Evolutionary conservation across 768 basidiomycete species (phyloP).

Genomic region (Lanmaoa pseudosensibilis): DNA sequence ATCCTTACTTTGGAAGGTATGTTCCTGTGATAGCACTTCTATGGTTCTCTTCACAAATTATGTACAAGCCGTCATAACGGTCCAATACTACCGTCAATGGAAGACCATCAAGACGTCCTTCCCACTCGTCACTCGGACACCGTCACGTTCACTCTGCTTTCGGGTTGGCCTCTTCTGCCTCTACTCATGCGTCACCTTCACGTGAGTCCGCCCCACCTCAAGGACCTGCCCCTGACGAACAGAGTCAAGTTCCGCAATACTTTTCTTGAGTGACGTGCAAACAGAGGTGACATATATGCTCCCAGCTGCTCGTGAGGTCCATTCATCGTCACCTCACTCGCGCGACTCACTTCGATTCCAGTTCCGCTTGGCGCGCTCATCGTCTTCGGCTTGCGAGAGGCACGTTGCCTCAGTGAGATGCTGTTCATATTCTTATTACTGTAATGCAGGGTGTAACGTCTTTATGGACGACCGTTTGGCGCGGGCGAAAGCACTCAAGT

Average conservation of each 20-base stretch:
- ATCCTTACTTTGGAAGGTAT: constrained; percentile 50
- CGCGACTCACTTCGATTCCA: constrained; percentile 21
- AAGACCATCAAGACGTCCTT: constrained; percentile 39
- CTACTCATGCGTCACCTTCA: constrained; percentile 43
- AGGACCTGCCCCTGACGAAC: neutral
- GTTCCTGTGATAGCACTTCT: constrained; percentile 1
- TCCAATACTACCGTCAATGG: constrained; percentile 45
- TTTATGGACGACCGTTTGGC: constrained; percentile 30
- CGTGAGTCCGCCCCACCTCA: constrained; percentile 32
- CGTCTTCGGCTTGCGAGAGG: constrained; percentile 52
- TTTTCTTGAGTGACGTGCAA: constrained; percentile 34
- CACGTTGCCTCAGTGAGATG: constrained; percentile 13
- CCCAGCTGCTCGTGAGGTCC: constrained; percentile 47
- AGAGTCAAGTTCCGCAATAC: constrained; percentile 36
- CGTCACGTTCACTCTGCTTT: constrained; percentile 39
- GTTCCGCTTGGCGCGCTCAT: constrained; percentile 51
- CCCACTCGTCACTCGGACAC: constrained; percentile 39
- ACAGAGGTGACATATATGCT: constrained; percentile 45
- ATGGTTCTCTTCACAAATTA: neutral
- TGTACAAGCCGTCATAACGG: constrained; percentile 40
- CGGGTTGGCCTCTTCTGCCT: constrained; percentile 45
- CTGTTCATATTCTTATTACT: neutral
- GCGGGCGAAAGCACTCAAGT: constrained; percentile 7
- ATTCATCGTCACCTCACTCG: neutral
- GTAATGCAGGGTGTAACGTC: constrained; percentile 39